Evolutionary conservation across 2,329 filamentous ascomycete species (phyloP), one percentile per base, ranked within the genome.

Genomic region (Hypoxylon sp.): DNA sequence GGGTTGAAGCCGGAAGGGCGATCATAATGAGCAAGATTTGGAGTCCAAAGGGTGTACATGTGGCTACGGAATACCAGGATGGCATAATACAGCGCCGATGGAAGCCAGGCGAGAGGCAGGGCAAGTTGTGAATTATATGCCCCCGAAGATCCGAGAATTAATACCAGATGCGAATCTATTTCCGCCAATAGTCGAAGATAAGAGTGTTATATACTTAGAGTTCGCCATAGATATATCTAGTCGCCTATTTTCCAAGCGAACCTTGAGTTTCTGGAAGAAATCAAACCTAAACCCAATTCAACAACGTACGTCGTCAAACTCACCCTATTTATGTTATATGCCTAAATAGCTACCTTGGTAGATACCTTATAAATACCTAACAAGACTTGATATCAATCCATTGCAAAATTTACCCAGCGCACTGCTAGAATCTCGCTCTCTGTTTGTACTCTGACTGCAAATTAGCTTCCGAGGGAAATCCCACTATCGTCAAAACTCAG

Each of bases 31-130:
- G 80, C 59, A 84, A 84, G 77, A 83, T 86, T 33, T 88, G 86
- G 86, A 88, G 85, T 65, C 86, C 86, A 0, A 70, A 76, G 2
- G 86, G 86, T 2, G 79, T 82, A 22, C 86, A 88, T 70, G 82
- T 88, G 1, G 86, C 86, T 4, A 87, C 83, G 0, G 84, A 83
- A 50, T 87, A 86, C 64, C 86, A 88, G 69, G 86, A 88, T 67
- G 86, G 85, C 2, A 80, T 86, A 9, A 67, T 82, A 24, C 61
- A 77, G 33, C 80, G 79, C 5, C 61, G 68, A 37, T 74, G 71
- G 65, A 73, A 65, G 56, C 64, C 70, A 5, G 70, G 63, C 29
- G 68, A 68, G 44, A 70, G 57, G 10, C 51, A 67, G 10, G 70
- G 62, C 17, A 80, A 75, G 68, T 50, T 80, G 17, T 79, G 50